These are phyloP conservation scores for Mortierella sp. DNA, from an alignment of 371 early-diverging fungal genomes.

Conservation along the genomic window DNA sequence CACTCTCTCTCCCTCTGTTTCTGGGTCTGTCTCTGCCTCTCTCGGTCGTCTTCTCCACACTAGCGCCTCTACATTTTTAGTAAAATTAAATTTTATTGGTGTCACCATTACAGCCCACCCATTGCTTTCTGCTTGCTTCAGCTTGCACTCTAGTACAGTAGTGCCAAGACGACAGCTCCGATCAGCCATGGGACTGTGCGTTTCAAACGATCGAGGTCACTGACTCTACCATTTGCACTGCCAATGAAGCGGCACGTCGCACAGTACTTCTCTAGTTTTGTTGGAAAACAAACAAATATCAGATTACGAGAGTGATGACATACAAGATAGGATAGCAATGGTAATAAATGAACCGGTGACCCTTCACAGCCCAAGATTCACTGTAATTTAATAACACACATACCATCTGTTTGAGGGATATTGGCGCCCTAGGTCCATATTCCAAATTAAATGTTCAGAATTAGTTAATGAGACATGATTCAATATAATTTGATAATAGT, in stretches of 20 bases:
- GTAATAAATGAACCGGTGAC: no score
- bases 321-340: no score
- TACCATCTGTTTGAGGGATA: constrained; percentile 7
- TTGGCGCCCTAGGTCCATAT: not conserved
- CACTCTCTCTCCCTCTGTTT: no score
- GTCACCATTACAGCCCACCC: no score
- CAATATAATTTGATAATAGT: no score
- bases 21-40: no score
- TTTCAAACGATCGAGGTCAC: not conserved
- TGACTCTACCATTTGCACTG: not conserved
- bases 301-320: not conserved
- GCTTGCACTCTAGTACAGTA: not conserved
- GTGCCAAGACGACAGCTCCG: not conserved
- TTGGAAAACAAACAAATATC: not conserved
- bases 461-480: no score
- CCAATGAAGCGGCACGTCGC: constrained; percentile 5
- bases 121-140: no score
- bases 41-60: no score
- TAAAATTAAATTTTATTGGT: no score
- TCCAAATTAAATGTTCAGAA: no score
- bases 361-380: not conserved
- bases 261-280: not conserved
- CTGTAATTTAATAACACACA: not conserved
- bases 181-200: not conserved
- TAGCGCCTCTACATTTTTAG: no score